A percentile compares a stretch with the other conserved stretches of the same genome.
phyloP scores from a whole-genome alignment of 2,329 filamentous ascomycete species.

The Aspergillus flavus region DNA sequence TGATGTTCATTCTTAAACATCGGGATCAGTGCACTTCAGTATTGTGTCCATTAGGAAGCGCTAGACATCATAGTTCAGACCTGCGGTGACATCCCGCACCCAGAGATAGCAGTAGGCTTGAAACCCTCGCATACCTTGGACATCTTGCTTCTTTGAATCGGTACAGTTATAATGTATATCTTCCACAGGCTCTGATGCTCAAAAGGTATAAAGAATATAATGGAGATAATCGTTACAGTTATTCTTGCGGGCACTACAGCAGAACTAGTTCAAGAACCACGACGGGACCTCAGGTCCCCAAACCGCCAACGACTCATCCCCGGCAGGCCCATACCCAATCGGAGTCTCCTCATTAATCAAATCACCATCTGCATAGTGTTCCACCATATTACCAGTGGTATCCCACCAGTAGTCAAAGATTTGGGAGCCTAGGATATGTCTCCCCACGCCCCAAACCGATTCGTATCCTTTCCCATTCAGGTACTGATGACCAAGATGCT shows the following conservation, averaged over 20 bases:
- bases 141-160: no score
- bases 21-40: rapidly evolving
- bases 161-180: background rate
- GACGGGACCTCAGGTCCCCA: slow-evolving; percentile 41
- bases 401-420: slow-evolving; percentile 26
- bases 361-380: slow-evolving; percentile 23
- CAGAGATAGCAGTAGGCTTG: no score
- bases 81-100: no score
- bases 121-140: no score
- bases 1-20: rapidly evolving
- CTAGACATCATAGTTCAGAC: background rate
- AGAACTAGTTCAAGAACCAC: slow-evolving; percentile 33
- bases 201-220: background rate
- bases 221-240: background rate
- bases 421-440: slow-evolving; percentile 22
- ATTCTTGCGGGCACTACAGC: rapidly evolving
- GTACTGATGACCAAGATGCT: slow-evolving; percentile 56
- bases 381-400: slow-evolving; percentile 17
- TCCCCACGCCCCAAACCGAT: slow-evolving; percentile 23
- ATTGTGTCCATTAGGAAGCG: background rate
- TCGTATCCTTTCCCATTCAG: slow-evolving; percentile 49
- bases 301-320: slow-evolving; percentile 36
- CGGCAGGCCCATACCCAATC: slow-evolving; percentile 35
- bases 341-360: slow-evolving; percentile 28
- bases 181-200: background rate